These are phyloP conservation scores for Neocatenulostroma microsporum DNA, from an alignment of 2,329 filamentous ascomycete species.

Conservation along the genomic window DNA sequence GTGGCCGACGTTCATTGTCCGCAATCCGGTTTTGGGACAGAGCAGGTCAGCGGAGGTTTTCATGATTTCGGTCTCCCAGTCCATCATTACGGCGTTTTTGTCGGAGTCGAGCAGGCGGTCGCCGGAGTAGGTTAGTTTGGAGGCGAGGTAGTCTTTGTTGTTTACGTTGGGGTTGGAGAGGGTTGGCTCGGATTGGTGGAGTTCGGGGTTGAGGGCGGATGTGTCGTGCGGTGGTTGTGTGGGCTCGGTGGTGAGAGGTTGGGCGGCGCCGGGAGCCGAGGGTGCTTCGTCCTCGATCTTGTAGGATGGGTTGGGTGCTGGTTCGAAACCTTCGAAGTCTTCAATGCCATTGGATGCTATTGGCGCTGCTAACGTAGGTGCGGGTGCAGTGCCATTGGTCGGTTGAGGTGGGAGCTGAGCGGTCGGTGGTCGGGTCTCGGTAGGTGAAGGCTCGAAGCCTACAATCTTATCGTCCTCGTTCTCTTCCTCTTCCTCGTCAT, in stretches of 20 bases:
- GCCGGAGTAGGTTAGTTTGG: slow-evolving; percentile 41
- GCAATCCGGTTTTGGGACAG: slow-evolving; percentile 32
- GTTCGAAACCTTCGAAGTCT: slow-evolving; percentile 24
- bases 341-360: slow-evolving; percentile 5
- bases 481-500: slow-evolving; percentile 43
- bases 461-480: slow-evolving; percentile 31
- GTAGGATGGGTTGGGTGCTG: slow-evolving; percentile 26
- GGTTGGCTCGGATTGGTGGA: slow-evolving; percentile 17
- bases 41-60: slow-evolving; percentile 38
- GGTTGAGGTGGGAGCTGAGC: slow-evolving; percentile 12
- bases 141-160: slow-evolving; percentile 43
- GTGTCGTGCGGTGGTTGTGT: too few species aligned
- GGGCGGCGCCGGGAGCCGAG: slow-evolving; percentile 5
- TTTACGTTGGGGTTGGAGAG: slow-evolving; percentile 33
- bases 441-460: slow-evolving; percentile 25
- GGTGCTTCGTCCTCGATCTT: slow-evolving; percentile 19
- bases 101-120: slow-evolving; percentile 42
- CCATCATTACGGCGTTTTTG: slow-evolving; percentile 48
- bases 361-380: slow-evolving; percentile 1
- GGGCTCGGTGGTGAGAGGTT: slow-evolving; percentile 16
- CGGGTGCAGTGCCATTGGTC: slow-evolving; percentile 13
- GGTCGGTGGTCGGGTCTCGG: slow-evolving; percentile 7
- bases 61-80: slow-evolving; percentile 47
- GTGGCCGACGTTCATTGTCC: slow-evolving; percentile 44
- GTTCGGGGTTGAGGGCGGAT: background rate